Evolutionary conservation across 345 rosid genomes (phyloP), one percentile per base, ranked within the genome.

Genomic region (Cardamine resedifolia): DNA sequence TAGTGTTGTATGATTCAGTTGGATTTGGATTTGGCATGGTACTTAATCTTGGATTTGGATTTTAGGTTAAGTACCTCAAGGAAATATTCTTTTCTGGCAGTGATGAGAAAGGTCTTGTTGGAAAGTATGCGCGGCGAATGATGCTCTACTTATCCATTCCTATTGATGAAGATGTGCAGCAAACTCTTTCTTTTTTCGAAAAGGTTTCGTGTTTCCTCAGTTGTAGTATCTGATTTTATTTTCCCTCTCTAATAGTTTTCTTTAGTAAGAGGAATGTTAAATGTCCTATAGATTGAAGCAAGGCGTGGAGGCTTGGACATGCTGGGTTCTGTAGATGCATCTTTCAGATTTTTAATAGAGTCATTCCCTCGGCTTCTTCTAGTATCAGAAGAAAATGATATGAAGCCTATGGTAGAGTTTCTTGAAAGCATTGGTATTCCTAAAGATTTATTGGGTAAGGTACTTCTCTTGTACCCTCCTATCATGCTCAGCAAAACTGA

Each of bases 261-360:
- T 39, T 58, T 11, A 59, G 72, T 57, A 66, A 60, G 76, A 48
- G 30, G 49, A 65, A n/a, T 70, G 16, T 64, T 33, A 5, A 4
- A 21, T 76, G n/a, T 70, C 0, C 4, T 75, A 36, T 73, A 94
- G 98, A 85, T 94, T 68, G 90, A 86, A 82, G 98, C 97, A 63
- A 86, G 96, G 79, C 92, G 94, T 53, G 98, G 98, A 75, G 98
- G 98, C 51, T 78, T 90, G 66, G 84, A 85, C 45, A 84, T 77
- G 87, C 23, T 93, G 71, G 90, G 87, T 16, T 75, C 81, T 58
- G 77, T 63, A 16, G 90, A 87, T 75, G 85, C 79, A 15, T 77
- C 87, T 60, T 87, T 93, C 68, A 78, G 80, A 9, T 84, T 77
- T 74, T 64, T 93, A 20, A 75, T 90, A 28, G 97, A 90, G 81